Percentiles rank a stretch among this genome's conserved stretches.
Evolutionary conservation across 2,329 filamentous ascomycete genomes (phyloP).

Genomic region (Beauveria australis): DNA sequence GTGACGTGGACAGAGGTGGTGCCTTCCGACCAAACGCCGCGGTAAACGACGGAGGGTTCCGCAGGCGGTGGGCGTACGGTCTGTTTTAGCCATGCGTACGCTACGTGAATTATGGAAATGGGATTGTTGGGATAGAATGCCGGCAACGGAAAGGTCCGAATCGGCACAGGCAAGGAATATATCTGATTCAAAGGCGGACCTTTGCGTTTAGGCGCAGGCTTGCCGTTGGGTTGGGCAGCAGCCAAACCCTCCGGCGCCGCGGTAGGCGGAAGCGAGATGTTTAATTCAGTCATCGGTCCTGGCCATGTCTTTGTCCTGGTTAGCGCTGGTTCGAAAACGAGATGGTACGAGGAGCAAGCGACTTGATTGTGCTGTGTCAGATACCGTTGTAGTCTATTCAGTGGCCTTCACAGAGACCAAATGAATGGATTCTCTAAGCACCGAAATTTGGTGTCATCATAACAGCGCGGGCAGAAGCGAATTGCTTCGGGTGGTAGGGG

Average conservation of each 20-base stretch:
- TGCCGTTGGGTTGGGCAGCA: slow-evolving; percentile 15
- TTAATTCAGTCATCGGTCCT: slow-evolving; percentile 3
- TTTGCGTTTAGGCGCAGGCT: slow-evolving; percentile 21
- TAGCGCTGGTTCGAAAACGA: slow-evolving; percentile 12
- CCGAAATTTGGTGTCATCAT: slow-evolving; percentile 53
- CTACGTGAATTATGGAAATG: slow-evolving; percentile 73
- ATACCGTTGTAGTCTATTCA: slow-evolving; percentile 94
- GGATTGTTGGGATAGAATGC: slow-evolving; percentile 88
- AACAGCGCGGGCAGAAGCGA: slow-evolving; percentile 20
- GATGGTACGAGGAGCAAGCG: background rate
- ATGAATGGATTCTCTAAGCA: slow-evolving; percentile 53
- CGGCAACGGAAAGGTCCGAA: slow-evolving; percentile 77
- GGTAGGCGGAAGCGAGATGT: background rate
- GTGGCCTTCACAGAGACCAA: slow-evolving; percentile 55
- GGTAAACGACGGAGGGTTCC: slow-evolving; percentile 57
- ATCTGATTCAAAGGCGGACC: slow-evolving; percentile 56
- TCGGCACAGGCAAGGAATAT: slow-evolving; percentile 71
- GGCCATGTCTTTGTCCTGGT: background rate
- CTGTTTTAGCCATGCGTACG: slow-evolving; percentile 69
- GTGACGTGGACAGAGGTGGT: slow-evolving; percentile 80
- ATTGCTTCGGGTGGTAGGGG: slow-evolving; percentile 11
- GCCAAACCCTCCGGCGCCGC: slow-evolving; percentile 16
- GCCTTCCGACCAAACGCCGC: slow-evolving; percentile 70
- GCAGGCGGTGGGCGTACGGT: slow-evolving; percentile 57
- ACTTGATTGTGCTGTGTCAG: slow-evolving; percentile 49